Evolutionary conservation across 306 rosid genomes (phyloP), one percentile per base, ranked within the genome.

Genomic region (Cercis canadensis): DNA sequence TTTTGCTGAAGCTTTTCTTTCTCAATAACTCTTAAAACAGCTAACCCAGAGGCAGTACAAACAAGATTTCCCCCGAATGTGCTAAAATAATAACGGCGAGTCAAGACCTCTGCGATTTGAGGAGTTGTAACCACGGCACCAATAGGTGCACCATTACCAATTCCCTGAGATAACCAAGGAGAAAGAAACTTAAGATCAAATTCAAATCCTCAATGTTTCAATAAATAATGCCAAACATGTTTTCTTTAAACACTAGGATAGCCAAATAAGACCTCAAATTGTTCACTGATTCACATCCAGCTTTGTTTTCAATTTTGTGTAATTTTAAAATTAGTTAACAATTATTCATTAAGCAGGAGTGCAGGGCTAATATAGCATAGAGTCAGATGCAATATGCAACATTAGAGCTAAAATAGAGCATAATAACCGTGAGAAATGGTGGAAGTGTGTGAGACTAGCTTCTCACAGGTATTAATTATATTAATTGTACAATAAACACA

Each of bases 1-100:
- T 80, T 76, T 61, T 72, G 21, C 57, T 80, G 82, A 52, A 80
- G 80, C 11, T 73, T 63, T 45, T 83, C 85, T 75, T 83, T 80
- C 75, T 83, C 87, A 58, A 83, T 76, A 18, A 73, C 87, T 57
- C 68, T 76, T 41, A 83, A 64, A 72, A 83, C 87, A 29, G 82
- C 87, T 58, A 75, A 57, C 11, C 84, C 87, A 57, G 82, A 80
- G 15, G 84, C 80, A 18, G 84, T 8, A 33, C 78, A 67, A 15
- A 76, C 84, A 39, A 66, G 84, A 45, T 83, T 83, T 65, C 87
- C 87, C 15, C 84, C 87, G 13, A 83, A 83, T 9, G 87, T 83
- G 80, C 79, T 76, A 76, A 83, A 80, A 41, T 68, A 80, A 49
- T 32, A 29, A 3, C 75, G 54, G 6, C 8, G 5, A 9, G 74